phyloP scores from a whole-genome alignment of 2,329 filamentous ascomycete species.

The Phialophora chinensis region DNA sequence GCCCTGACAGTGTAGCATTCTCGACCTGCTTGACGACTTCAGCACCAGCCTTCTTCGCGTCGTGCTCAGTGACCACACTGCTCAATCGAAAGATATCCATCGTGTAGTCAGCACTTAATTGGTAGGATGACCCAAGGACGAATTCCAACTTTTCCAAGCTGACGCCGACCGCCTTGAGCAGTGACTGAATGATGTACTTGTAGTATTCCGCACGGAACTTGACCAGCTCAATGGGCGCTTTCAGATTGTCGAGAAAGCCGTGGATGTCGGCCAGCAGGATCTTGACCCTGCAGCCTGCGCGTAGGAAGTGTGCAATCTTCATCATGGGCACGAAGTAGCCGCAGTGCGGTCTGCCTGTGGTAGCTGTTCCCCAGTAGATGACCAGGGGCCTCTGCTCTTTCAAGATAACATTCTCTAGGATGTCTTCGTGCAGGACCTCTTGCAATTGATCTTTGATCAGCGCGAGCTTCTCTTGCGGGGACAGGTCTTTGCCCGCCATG shows the following conservation, averaged over 20 bases:
- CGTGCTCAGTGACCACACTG: slow-evolving; percentile 73
- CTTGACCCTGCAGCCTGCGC: slow-evolving; percentile 81
- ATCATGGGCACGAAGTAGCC: slow-evolving; percentile 88
- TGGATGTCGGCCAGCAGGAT: slow-evolving; percentile 74
- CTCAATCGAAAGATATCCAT: slow-evolving; percentile 87
- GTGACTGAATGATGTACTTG: slow-evolving; percentile 72
- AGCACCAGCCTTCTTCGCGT: slow-evolving; percentile 87
- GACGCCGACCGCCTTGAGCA: slow-evolving; percentile 79
- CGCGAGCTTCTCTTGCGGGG: slow-evolving; percentile 65
- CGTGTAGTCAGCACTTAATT: slow-evolving; percentile 70
- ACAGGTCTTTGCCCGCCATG: slow-evolving; percentile 40
- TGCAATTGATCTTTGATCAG: slow-evolving; percentile 82
- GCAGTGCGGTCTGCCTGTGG: slow-evolving; percentile 84
- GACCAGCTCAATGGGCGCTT: slow-evolving; percentile 87
- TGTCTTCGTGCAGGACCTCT: slow-evolving; percentile 79
- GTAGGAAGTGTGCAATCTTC: slow-evolving; percentile 87
- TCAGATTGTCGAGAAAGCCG: slow-evolving; percentile 59
- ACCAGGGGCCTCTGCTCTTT: slow-evolving; percentile 73
- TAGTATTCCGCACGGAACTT: slow-evolving; percentile 85
- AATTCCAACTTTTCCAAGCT: slow-evolving; percentile 80
- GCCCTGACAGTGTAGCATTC: slow-evolving; percentile 73
- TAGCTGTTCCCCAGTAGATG: slow-evolving; percentile 88
- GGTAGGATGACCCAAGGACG: slow-evolving; percentile 83
- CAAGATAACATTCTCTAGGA: slow-evolving; percentile 37
- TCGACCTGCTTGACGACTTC: slow-evolving; percentile 93